Evolutionary conservation across 495 filamentous ascomycete genomes (phyloP), one percentile per base, ranked within the genome.

Genomic region (Daldinia concentrica): DNA sequence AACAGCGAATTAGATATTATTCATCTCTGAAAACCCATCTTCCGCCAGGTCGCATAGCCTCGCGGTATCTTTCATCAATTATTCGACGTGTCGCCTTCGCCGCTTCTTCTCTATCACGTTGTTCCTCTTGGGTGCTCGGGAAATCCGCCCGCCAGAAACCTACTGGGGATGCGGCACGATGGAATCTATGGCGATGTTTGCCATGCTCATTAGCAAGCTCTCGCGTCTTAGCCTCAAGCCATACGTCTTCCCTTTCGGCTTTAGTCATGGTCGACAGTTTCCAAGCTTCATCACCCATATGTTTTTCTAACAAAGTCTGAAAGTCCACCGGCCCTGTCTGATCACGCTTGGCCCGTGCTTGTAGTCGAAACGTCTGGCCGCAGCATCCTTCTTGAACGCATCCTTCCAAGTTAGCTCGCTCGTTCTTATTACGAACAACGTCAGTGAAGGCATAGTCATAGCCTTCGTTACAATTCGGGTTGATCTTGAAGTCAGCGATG

Each of bases 81-180:
- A 88, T 85, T 45, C 86, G 79, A 64, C 85, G 82, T 76, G 89
- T 89, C 66, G 86, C 75, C 69, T 79, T 81, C 43, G 81, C 79
- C 6, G 90, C 91, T 73, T 88, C 87, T 74, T 85, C 82, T 54
- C 85, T 86, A 67, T 93, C 87, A 62, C 82, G 76, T 73, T 84
- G 82, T 12, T 88, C 74, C 77, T 97, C 92, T 76, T 97, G 94
- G 6, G 94, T 97, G 45, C 78, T 86, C 11, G 95, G 94, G 79
- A 98, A 93, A 64, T 95, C 94, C 27, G 89, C 85, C 67, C 93
- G 85, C 95, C 95, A 99, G 74, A 91, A 97, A 1, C 94, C 94
- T 15, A 92, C 92, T 3, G 95, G 95, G 12, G 90, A 91, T 34
- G 79, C 81, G 26, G 84, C 79, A 29, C 94, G 86, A 64, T 88